Evolutionary conservation across 1,284 basidiomycete genomes (phyloP).

Genomic region (Waitea zeae): DNA sequence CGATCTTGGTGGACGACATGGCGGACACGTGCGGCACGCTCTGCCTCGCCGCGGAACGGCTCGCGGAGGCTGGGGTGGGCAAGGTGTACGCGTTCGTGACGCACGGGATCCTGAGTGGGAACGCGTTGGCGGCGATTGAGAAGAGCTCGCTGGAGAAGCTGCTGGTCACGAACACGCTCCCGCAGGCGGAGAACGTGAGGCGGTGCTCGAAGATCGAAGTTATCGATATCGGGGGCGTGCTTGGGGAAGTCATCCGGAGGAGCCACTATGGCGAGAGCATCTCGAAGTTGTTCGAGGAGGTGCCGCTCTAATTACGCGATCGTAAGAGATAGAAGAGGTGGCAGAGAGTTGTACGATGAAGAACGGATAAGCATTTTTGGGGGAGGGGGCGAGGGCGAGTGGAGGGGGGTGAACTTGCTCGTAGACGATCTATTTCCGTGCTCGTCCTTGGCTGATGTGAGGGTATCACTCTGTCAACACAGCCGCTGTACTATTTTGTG

Average conservation of each 20-base stretch:
- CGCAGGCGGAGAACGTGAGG: slow-evolving; percentile 68
- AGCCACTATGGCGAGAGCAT: slow-evolving; percentile 79
- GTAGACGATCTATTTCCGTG: too few relatives aligned
- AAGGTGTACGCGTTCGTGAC: slow-evolving; percentile 91
- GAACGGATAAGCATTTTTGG: too few relatives aligned
- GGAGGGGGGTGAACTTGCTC: slow-evolving; percentile 1
- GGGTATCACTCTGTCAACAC: too few relatives aligned
- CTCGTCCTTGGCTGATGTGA: too few relatives aligned
- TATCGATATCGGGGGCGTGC: slow-evolving; percentile 87
- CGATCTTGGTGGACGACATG: slow-evolving; percentile 99
- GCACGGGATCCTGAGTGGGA: slow-evolving; percentile 90
- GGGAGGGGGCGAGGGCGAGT: too few relatives aligned
- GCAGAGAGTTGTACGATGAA: not conserved
- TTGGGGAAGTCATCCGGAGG: slow-evolving; percentile 92
- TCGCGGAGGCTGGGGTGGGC: slow-evolving; percentile 80
- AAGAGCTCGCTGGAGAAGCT: slow-evolving; percentile 80
- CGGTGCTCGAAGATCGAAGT: slow-evolving; percentile 83
- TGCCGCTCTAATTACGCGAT: slow-evolving; percentile 34
- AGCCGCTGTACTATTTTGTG: too few relatives aligned
- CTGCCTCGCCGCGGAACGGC: slow-evolving; percentile 79
- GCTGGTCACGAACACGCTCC: slow-evolving; percentile 97
- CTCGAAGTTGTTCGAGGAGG: slow-evolving; percentile 70
- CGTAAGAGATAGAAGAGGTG: not conserved
- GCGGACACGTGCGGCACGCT: slow-evolving; percentile 98
- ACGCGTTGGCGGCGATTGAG: slow-evolving; percentile 61